A percentile compares a stretch with the other conserved stretches of the same genome.
phyloP scores from a whole-genome alignment of 2,329 filamentous ascomycete species.

The Colletotrichum sp. region DNA sequence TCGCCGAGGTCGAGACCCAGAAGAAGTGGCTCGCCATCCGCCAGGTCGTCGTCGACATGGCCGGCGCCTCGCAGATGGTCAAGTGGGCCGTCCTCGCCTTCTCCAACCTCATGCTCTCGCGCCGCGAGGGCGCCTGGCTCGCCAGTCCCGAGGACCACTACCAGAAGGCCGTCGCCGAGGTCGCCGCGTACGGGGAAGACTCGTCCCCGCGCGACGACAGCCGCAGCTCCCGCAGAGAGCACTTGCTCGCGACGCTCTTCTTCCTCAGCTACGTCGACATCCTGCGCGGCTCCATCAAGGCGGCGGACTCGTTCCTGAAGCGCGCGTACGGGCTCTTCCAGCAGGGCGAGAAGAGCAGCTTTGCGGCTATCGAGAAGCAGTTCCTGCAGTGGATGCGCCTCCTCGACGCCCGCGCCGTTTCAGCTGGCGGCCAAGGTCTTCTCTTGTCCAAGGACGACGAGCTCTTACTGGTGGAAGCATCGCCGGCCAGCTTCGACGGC shows the following conservation, averaged over 20 bases:
- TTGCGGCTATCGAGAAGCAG: slow-evolving; percentile 47
- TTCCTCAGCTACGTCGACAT: slow-evolving; percentile 60
- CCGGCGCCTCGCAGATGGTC: slow-evolving; percentile 50
- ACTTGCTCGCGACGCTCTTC: slow-evolving; percentile 55
- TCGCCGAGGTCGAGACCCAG: slow-evolving; percentile 57
- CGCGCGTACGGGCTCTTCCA: slow-evolving; percentile 53
- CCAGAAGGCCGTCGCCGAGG: slow-evolving; percentile 37
- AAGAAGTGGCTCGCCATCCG: slow-evolving; percentile 56
- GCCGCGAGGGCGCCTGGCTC: slow-evolving; percentile 32
- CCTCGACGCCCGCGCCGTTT: slow-evolving; percentile 59
- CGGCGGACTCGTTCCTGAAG: slow-evolving; percentile 55
- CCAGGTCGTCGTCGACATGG: slow-evolving; percentile 51
- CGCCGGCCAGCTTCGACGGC: slow-evolving; percentile 42
- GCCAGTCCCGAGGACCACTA: slow-evolving; percentile 42
- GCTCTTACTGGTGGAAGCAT: slow-evolving; percentile 46
- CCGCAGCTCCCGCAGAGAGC: slow-evolving; percentile 38
- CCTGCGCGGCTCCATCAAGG: slow-evolving; percentile 43
- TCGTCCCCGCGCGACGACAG: slow-evolving; percentile 6
- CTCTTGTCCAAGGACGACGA: slow-evolving; percentile 56
- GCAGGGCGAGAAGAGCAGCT: slow-evolving; percentile 38
- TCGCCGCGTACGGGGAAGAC: slow-evolving; percentile 23
- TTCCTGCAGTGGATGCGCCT: slow-evolving; percentile 60
- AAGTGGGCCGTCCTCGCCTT: slow-evolving; percentile 55
- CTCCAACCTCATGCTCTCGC: slow-evolving; percentile 48
- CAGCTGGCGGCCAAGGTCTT: slow-evolving; percentile 59